phyloP scores from a whole-genome alignment of 768 basidiomycete species.

The Rhodotorula paludigena region DNA sequence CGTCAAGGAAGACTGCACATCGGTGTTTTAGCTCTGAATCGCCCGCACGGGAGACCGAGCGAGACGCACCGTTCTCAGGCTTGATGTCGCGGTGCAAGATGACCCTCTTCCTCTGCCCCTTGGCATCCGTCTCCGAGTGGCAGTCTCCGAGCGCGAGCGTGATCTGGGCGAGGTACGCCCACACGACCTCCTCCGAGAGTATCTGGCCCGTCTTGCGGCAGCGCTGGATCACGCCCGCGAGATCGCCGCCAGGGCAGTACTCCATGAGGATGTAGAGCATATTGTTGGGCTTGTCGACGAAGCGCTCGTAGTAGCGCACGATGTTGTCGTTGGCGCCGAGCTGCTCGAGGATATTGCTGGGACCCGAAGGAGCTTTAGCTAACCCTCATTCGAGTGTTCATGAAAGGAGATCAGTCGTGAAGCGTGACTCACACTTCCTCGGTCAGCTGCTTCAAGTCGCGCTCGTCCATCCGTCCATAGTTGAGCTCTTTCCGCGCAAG shows the following conservation, averaged over 20 bases:
- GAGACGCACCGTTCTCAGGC: constrained; percentile 80
- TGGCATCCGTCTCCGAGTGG: constrained; percentile 52
- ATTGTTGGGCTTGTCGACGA: constrained; percentile 80
- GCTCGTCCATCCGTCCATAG: constrained; percentile 92
- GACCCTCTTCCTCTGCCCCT: constrained; percentile 38
- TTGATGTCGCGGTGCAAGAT: constrained; percentile 93
- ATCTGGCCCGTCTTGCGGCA: constrained; percentile 41
- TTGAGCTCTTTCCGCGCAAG: constrained; percentile 70
- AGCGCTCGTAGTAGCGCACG: constrained; percentile 86
- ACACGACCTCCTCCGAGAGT: constrained; percentile 81
- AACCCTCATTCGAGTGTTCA: too few species aligned
- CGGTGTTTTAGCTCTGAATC: too few species aligned
- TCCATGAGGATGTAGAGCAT: constrained; percentile 98
- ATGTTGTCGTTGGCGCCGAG: constrained; percentile 84
- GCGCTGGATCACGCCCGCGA: constrained; percentile 74
- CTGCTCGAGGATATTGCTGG: constrained; percentile 91
- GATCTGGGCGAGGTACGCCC: constrained; percentile 94
- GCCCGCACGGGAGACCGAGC: not conserved
- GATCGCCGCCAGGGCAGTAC: constrained; percentile 94
- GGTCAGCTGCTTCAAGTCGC: constrained; percentile 93
- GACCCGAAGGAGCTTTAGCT: too few species aligned
- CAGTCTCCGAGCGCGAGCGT: constrained; percentile 84
- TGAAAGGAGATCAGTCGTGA: not conserved
- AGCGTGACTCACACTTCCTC: constrained; percentile 79
- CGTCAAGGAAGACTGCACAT: constrained; percentile 91